Evolutionary conservation across 1,284 basidiomycete genomes (phyloP).

Genomic region (Ustilago xerochloae): DNA sequence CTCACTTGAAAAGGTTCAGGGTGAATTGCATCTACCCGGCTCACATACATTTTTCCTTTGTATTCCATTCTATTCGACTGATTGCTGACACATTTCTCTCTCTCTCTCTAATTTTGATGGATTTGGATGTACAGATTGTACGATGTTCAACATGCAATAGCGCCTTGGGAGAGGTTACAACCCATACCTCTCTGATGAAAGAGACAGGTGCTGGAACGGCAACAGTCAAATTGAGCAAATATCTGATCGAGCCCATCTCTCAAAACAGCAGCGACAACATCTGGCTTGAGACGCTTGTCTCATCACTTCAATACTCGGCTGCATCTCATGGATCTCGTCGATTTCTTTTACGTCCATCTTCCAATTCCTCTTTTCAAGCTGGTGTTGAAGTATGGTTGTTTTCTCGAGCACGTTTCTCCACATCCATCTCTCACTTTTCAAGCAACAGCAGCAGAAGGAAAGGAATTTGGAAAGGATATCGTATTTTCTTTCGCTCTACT

Average conservation of each 20-base stretch:
- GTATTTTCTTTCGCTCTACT: conserved; percentile 12
- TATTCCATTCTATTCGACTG: not conserved
- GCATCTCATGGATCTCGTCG: conserved; percentile 31
- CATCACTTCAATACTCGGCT: conserved; percentile 9
- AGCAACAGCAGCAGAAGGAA: not conserved
- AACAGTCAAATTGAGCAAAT: conserved; percentile 25
- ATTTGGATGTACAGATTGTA: not conserved
- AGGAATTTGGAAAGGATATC: conserved; percentile 20
- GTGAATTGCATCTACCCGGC: conserved; percentile 29
- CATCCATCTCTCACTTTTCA: conserved; percentile 3
- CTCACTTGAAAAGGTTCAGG: conserved; percentile 22
- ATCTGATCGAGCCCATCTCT: not conserved
- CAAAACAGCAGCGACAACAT: not conserved
- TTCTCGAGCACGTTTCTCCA: conserved; percentile 23
- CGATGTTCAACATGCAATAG: conserved; percentile 6
- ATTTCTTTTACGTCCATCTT: conserved; percentile 10
- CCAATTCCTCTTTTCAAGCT: not conserved
- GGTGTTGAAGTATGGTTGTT: conserved; percentile 26
- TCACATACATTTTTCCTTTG: conserved; percentile 12
- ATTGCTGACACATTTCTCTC: not conserved
- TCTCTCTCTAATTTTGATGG: not conserved
- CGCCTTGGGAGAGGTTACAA: conserved; percentile 3
- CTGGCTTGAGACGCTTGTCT: conserved; percentile 11
- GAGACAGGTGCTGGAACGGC: not conserved
- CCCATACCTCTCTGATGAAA: not conserved